Conservation (phyloP, 805 yeast species). For the Starmerella tilneyi region DNA sequence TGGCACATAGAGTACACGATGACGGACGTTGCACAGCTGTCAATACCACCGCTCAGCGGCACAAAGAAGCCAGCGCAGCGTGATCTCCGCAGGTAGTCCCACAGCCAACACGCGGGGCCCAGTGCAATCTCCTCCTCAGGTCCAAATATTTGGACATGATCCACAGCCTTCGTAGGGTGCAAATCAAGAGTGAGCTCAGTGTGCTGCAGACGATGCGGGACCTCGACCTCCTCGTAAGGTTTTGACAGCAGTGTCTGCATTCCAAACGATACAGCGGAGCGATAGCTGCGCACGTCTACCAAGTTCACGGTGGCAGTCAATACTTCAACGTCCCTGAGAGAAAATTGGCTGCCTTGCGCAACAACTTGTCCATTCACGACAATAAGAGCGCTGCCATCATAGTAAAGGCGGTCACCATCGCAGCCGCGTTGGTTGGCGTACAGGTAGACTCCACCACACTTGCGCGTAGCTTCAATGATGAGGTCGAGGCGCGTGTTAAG, state of each 20-base stretch:
- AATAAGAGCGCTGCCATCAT: slow-evolving; percentile 94
- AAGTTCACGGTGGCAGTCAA: slow-evolving; percentile 89
- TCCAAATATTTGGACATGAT: slow-evolving; percentile 42
- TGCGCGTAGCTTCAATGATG: slow-evolving; percentile 83
- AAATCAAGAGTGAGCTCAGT: slow-evolving; percentile 3
- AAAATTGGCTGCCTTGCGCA: slow-evolving; percentile 89
- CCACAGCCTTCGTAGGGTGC: slow-evolving; percentile 9
- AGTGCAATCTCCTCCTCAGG: slow-evolving; percentile 96
- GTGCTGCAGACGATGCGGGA: slow-evolving; percentile 5
- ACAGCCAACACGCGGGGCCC: slow-evolving; percentile 99
- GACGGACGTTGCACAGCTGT: slow-evolving; percentile 93
- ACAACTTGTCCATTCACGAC: slow-evolving; percentile 84
- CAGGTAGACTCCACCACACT: slow-evolving; percentile 92
- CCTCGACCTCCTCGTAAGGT: slow-evolving; percentile 24
- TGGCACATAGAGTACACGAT: slow-evolving; percentile 92
- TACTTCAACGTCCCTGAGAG: slow-evolving; percentile 86
- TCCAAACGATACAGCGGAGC: slow-evolving; percentile 63
- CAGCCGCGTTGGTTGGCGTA: slow-evolving; percentile 96
- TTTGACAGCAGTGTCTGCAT: slow-evolving; percentile 41
- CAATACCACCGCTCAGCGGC: slow-evolving; percentile 95
- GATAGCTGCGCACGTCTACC: slow-evolving; percentile 78
- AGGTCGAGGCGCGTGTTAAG: slow-evolving; percentile 72
- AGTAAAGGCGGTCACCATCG: slow-evolving; percentile 93
- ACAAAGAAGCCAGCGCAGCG: slow-evolving; percentile 83
- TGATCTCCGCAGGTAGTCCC: slow-evolving; percentile 94